Conservation (phyloP, 345 rosid genomes). For the Populus deltoides region DNA sequence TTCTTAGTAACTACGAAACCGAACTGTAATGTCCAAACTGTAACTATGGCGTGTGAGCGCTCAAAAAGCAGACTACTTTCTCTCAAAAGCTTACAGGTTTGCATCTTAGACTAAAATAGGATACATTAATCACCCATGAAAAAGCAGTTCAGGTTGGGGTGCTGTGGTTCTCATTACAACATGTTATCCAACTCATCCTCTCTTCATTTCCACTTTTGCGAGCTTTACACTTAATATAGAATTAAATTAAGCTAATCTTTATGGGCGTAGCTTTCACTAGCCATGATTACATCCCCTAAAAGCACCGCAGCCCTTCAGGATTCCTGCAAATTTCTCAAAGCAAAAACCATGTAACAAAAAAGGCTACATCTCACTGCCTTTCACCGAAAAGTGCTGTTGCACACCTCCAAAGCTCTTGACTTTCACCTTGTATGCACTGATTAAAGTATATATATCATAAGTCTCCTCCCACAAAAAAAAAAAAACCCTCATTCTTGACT, state of each 20-base stretch:
- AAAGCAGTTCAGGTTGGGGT: conserved; percentile 6
- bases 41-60: neutral
- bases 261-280: conserved; percentile 32
- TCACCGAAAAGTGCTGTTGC: conserved; percentile 59
- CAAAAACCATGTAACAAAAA: conserved; percentile 19
- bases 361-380: conserved; percentile 27
- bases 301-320: conserved; percentile 51
- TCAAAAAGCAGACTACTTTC: neutral
- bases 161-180: conserved; percentile 27
- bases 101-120: neutral
- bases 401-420: conserved; percentile 41
- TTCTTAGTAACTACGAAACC: neutral
- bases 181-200: conserved; percentile 34
- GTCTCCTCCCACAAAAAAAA: conserved; percentile 1
- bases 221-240: conserved; percentile 35
- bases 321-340: conserved; percentile 43
- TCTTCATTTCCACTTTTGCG: conserved; percentile 20
- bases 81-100: neutral
- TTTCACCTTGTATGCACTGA: conserved; percentile 46
- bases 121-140: neutral
- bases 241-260: conserved; percentile 28
- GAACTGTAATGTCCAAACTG: neutral
- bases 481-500: too few species aligned
- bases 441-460: conserved; percentile 27
- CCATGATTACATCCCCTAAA: conserved; percentile 51